Conservation (phyloP, 306 rosid genomes). For the Myrica gale region DNA sequence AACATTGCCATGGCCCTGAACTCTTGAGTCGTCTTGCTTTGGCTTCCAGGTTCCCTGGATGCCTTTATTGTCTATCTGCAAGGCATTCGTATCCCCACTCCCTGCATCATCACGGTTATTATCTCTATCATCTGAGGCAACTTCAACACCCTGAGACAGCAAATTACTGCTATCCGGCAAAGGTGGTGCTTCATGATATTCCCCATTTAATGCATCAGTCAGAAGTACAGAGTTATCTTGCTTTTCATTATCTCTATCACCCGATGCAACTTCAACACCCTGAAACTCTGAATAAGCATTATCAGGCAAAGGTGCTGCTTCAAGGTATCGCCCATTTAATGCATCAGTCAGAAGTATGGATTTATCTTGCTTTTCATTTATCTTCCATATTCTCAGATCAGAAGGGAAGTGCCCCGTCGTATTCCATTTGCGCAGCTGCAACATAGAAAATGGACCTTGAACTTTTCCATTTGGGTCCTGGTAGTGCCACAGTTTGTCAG, state of each 20-base stretch:
- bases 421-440: slow-evolving; percentile 71
- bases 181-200: slow-evolving; percentile 39
- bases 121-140: slow-evolving; percentile 35
- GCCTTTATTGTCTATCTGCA: slow-evolving; percentile 28
- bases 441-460: slow-evolving; percentile 84
- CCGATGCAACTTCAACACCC: slow-evolving; percentile 36
- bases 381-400: slow-evolving; percentile 76
- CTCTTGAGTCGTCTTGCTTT: slow-evolving; percentile 38
- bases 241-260: slow-evolving; percentile 29
- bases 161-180: slow-evolving; percentile 34
- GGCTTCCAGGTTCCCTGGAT: slow-evolving; percentile 35
- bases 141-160: slow-evolving; percentile 42
- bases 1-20: slow-evolving; percentile 36
- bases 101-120: slow-evolving; percentile 27
- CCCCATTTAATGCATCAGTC: slow-evolving; percentile 55
- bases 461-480: slow-evolving; percentile 79
- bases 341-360: slow-evolving; percentile 62
- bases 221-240: slow-evolving; percentile 54
- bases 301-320: slow-evolving; percentile 37
- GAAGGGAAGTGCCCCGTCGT: slow-evolving; percentile 64
- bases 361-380: slow-evolving; percentile 52
- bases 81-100: slow-evolving; percentile 32
- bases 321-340: slow-evolving; percentile 44
- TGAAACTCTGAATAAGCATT: slow-evolving; percentile 41
- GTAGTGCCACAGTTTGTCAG: slow-evolving; percentile 72